phyloP scores from a whole-genome alignment of 164 flowering plant species.

The Malania oleifera region DNA sequence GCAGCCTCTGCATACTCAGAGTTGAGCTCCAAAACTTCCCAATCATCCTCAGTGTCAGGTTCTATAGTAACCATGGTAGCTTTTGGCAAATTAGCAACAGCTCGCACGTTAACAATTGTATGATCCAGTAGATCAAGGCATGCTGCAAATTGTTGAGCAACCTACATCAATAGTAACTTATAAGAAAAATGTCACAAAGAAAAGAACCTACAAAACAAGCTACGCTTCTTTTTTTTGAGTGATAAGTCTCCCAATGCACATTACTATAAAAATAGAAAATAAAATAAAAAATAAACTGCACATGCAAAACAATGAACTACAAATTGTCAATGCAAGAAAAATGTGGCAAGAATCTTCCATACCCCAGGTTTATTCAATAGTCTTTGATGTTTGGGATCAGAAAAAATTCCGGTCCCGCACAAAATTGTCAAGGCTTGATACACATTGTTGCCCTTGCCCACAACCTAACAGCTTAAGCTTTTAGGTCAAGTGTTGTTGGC shows the following conservation, averaged over 20 bases:
- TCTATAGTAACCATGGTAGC: constrained; percentile 71
- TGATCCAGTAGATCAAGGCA: constrained; percentile 59
- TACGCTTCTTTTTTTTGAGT: too few species aligned
- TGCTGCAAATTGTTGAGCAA: constrained; percentile 68
- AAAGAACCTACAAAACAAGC: neutral
- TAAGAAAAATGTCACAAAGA: neutral
- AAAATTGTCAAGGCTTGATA: too few species aligned
- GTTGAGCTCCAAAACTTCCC: constrained; percentile 95
- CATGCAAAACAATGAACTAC: neutral
- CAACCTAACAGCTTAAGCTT: too few species aligned
- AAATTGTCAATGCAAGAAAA: too few species aligned
- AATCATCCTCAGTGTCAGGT: constrained; percentile 85
- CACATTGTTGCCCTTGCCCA: too few species aligned
- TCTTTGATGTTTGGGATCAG: too few species aligned
- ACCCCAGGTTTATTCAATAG: too few species aligned
- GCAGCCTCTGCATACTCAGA: constrained; percentile 77
- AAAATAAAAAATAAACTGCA: neutral
- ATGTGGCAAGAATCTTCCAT: too few species aligned
- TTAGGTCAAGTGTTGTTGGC: too few species aligned
- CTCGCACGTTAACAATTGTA: constrained; percentile 57
- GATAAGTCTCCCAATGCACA: too few species aligned
- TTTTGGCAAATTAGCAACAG: constrained; percentile 56
- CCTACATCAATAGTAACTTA: constrained; percentile 25
- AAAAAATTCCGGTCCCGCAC: too few species aligned
- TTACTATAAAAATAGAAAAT: too few species aligned